These are phyloP conservation scores for Tolypocladium tropicale DNA, from an alignment of 2,329 filamentous ascomycete genomes.

Conservation along the genomic window DNA sequence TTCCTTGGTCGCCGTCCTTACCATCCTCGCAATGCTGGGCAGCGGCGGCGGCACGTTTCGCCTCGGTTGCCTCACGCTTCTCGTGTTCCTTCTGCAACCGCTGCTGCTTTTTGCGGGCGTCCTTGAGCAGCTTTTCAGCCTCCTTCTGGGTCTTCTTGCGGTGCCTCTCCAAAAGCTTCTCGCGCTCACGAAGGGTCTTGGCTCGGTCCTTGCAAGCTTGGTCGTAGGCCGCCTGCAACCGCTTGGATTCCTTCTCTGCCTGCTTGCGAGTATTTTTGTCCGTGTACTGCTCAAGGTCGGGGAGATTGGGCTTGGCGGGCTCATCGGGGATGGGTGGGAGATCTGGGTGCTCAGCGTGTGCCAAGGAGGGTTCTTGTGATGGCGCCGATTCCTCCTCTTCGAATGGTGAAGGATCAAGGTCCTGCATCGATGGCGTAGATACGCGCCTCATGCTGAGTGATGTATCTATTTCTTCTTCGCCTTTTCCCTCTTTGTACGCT, in stretches of 20 bases:
- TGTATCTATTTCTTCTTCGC: neutral
- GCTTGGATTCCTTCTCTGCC: constrained; percentile 57
- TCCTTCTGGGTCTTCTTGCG: constrained; percentile 34
- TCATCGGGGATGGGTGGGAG: constrained; percentile 35
- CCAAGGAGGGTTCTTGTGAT: neutral
- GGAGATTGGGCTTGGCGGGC: constrained; percentile 33
- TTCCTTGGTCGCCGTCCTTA: neutral
- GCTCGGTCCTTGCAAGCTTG: constrained; percentile 56
- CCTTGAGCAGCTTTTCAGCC: constrained; percentile 28
- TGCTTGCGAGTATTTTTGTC: constrained; percentile 58
- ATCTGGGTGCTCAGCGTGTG: constrained; percentile 9
- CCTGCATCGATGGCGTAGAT: constrained; percentile 22
- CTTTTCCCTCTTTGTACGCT: neutral
- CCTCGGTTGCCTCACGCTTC: constrained; percentile 15
- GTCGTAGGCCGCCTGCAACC: constrained; percentile 53
- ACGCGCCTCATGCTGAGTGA: constrained; percentile 8
- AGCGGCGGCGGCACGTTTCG: constrained; percentile 13
- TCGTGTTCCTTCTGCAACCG: constrained; percentile 16
- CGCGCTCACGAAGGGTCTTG: constrained; percentile 51
- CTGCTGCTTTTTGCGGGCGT: constrained; percentile 28
- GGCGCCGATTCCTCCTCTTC: constrained; percentile 10
- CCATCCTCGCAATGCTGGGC: neutral
- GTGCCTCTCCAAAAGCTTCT: constrained; percentile 47
- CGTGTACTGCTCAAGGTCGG: constrained; percentile 47
- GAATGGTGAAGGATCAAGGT: constrained; percentile 29